Evolutionary conservation across 2,329 filamentous ascomycete genomes (phyloP).

Genomic region (Stagonosporopsis cucurbitacearum): DNA sequence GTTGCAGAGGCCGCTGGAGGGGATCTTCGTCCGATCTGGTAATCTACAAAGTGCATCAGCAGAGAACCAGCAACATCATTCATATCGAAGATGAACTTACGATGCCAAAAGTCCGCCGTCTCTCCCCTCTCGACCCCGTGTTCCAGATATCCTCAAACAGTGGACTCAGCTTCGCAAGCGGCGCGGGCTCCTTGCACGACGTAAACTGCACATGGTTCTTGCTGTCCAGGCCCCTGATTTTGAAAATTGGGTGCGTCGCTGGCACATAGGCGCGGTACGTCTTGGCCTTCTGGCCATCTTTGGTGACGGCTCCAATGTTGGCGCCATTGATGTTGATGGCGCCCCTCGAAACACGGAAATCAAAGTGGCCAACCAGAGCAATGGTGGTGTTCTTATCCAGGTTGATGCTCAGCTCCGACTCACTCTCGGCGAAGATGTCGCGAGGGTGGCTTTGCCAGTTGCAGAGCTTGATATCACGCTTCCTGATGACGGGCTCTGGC

Average conservation of each 20-base stretch:
- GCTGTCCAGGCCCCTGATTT: slow-evolving; percentile 65
- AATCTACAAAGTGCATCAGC: slow-evolving; percentile 27
- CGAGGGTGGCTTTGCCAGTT: slow-evolving; percentile 36
- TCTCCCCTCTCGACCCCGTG: slow-evolving; percentile 40
- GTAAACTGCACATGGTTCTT: slow-evolving; percentile 56
- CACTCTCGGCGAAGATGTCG: slow-evolving; percentile 33
- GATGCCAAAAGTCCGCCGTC: slow-evolving; percentile 41
- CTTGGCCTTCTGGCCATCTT: slow-evolving; percentile 21
- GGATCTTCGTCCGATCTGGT: slow-evolving; percentile 37
- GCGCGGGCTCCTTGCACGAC: slow-evolving; percentile 56
- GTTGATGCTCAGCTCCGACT: slow-evolving; percentile 34
- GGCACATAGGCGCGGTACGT: slow-evolving; percentile 68
- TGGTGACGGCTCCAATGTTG: slow-evolving; percentile 57
- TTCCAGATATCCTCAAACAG: slow-evolving; percentile 73
- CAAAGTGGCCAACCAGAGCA: slow-evolving; percentile 68
- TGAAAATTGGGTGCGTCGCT: slow-evolving; percentile 72
- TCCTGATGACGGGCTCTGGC: slow-evolving; percentile 17
- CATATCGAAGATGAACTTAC: slow-evolving; percentile 31
- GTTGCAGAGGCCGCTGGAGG: slow-evolving; percentile 36
- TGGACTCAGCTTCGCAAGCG: slow-evolving; percentile 67
- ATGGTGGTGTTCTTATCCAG: slow-evolving; percentile 46
- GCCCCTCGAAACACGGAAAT: slow-evolving; percentile 67
- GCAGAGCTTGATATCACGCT: slow-evolving; percentile 39
- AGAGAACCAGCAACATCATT: neutral
- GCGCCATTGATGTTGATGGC: slow-evolving; percentile 71